Evolutionary conservation across 768 basidiomycete genomes (phyloP), one percentile per base, ranked within the genome.

Genomic region (Amanita exitialis): DNA sequence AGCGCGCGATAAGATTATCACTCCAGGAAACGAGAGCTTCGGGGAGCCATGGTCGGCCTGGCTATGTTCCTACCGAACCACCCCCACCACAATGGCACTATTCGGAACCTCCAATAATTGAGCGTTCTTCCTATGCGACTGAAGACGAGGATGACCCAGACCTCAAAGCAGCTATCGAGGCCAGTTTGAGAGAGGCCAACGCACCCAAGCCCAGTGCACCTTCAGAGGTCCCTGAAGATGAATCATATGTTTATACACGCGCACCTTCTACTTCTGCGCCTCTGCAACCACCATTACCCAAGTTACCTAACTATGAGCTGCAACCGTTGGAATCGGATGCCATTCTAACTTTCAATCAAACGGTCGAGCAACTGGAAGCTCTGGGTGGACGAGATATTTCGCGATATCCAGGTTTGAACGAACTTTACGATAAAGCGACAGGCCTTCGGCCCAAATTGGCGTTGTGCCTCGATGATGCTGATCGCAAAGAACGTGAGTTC

Each of bases 81-180:
- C 61, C 70, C 18, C 60, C 67, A n/a, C 61, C 77, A 10, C 61
- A 69, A 18, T 83, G 80, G 78, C 77, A 77, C 41, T 71, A 74
- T 20, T 82, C 82, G 1, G 83, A 87, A 62, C 86, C 84, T 5
- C 90, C 86, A 8, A 71, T 87, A 38, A 77, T 83, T 51, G 80
- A 80, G 59, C 69, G 72, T 42, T 67, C 63, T 50, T 75, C 74
- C 47, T 77, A 75, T 13, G 27, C 53, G 12, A 57, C 61, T 13
- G 69, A 64, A 3, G 80, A 90, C 9, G 94, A 95, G 28, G 88
- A 95, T 3, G 95, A 99, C 64, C 87, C 88, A 9, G 93, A 98
- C 52, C 71, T 99, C 16, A 79, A 75, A 53, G 89, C 95, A 16
- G 96, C 96, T 0, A 99, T 99, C 46, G 92, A 97, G 62, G 96